Conservation (phyloP, 768 basidiomycete genomes). For the Russula emetica region DNA sequence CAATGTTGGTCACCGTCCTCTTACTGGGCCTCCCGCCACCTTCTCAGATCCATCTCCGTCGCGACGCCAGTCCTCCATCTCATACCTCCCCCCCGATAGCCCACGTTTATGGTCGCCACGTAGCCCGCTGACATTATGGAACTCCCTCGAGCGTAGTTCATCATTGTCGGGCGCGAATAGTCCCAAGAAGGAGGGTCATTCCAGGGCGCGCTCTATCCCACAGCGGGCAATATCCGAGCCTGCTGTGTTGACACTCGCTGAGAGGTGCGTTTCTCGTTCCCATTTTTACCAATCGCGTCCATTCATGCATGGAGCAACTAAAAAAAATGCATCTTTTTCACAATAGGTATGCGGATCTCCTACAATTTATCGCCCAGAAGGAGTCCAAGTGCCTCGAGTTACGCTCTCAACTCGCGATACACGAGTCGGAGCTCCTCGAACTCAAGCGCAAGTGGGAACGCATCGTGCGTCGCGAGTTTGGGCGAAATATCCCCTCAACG, state of each 20-base stretch:
- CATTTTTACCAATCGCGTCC: neutral
- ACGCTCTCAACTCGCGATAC: slow-evolving; percentile 62
- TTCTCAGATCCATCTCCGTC: slow-evolving; percentile 23
- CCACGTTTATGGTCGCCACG: slow-evolving; percentile 27
- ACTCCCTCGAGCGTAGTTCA: slow-evolving; percentile 1
- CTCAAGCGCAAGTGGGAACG: slow-evolving; percentile 83
- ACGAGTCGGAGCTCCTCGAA: slow-evolving; percentile 69
- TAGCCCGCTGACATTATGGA: neutral
- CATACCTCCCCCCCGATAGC: slow-evolving; percentile 41
- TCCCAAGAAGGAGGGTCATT: slow-evolving; percentile 9
- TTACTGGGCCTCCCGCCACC: slow-evolving; percentile 26
- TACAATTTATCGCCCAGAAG: slow-evolving; percentile 84
- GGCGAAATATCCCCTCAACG: slow-evolving; percentile 29
- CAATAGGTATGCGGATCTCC: slow-evolving; percentile 67
- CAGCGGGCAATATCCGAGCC: slow-evolving; percentile 30
- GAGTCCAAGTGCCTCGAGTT: slow-evolving; percentile 81
- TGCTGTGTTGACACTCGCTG: slow-evolving; percentile 60
- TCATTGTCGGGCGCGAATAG: neutral
- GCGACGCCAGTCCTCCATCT: slow-evolving; percentile 53
- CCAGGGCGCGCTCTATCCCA: slow-evolving; percentile 32
- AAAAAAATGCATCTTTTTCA: neutral
- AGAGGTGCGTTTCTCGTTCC: slow-evolving; percentile 51
- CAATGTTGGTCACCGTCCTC: slow-evolving; percentile 37
- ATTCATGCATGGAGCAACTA: neutral
- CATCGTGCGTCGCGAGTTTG: slow-evolving; percentile 63